Percentiles rank a stretch among this genome's conserved stretches.
Conservation (phyloP, 2,329 filamentous ascomycete genomes). For the Alternaria conjuncta region DNA sequence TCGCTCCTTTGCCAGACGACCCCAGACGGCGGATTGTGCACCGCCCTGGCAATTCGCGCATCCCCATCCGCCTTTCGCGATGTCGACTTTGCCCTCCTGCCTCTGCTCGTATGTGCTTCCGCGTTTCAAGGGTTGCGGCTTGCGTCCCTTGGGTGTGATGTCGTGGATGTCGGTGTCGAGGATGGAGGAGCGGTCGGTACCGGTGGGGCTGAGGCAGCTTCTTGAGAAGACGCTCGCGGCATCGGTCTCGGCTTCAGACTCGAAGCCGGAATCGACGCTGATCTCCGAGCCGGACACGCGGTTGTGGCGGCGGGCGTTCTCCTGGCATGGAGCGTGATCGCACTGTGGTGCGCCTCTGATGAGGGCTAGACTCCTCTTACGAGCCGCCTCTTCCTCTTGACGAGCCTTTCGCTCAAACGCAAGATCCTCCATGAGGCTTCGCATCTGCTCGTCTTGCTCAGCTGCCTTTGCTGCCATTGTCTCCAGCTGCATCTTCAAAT, state of each 20-base stretch:
- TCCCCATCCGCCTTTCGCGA: conserved; percentile 36
- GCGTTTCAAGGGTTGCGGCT: conserved; percentile 38
- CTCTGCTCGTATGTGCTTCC: conserved; percentile 49
- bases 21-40: conserved; percentile 58
- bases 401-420: conserved; percentile 41
- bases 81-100: conserved; percentile 46
- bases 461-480: conserved; percentile 63
- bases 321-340: conserved; percentile 24
- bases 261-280: conserved; percentile 64
- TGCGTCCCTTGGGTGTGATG: conserved; percentile 37
- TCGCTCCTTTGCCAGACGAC: conserved; percentile 56
- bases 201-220: conserved; percentile 46
- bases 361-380: conserved; percentile 40
- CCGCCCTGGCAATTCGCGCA: conserved; percentile 47
- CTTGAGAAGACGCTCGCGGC: conserved; percentile 51
- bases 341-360: conserved; percentile 28
- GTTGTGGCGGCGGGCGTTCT: conserved; percentile 36
- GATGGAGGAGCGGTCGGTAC: conserved; percentile 43
- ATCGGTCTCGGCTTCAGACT: conserved; percentile 63
- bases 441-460: conserved; percentile 64
- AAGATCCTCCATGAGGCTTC: conserved; percentile 42
- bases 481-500: conserved; percentile 67
- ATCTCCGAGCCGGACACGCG: conserved; percentile 44
- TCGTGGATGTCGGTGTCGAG: conserved; percentile 42
- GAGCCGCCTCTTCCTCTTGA: conserved; percentile 44